These are phyloP conservation scores for Ophiocordyceps sinensis DNA, from an alignment of 2,329 filamentous ascomycete species.

Conservation along the genomic window DNA sequence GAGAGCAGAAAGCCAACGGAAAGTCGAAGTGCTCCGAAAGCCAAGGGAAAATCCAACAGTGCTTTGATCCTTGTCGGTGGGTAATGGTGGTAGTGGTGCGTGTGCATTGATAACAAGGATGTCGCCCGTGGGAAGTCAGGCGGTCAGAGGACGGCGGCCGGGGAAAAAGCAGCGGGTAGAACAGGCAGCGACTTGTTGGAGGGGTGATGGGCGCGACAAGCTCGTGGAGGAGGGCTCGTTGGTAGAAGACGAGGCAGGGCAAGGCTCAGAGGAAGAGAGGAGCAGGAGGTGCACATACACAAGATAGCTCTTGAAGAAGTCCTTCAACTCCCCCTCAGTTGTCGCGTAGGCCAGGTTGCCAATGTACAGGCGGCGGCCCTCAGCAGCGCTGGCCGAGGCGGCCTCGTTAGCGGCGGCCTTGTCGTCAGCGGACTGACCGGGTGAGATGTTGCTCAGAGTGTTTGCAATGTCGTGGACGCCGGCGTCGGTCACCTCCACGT, in stretches of 20 bases:
- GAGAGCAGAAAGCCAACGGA: neutral
- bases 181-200: neutral
- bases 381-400: slow-evolving; percentile 90
- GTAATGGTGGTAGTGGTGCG: no score
- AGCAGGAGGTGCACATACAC: slow-evolving; percentile 58
- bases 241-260: neutral
- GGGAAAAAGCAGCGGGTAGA: no score
- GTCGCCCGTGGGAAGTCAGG: neutral
- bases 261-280: neutral
- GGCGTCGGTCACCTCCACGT: slow-evolving; percentile 45
- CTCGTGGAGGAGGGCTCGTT: neutral
- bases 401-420: slow-evolving; percentile 65
- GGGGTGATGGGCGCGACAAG: neutral
- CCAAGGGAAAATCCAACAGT: no score
- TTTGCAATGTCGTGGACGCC: slow-evolving; percentile 67
- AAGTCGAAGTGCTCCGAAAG: no score
- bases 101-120: no score
- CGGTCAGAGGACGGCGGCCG: neutral
- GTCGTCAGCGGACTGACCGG: slow-evolving; percentile 37
- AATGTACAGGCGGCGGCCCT: slow-evolving; percentile 98
- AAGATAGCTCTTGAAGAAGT: slow-evolving; percentile 99
- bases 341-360: slow-evolving; percentile 99
- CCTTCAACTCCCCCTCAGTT: slow-evolving; percentile 99
- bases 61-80: no score
- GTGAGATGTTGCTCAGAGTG: slow-evolving; percentile 58